Percentiles rank a stretch among this genome's conserved stretches.
Conservation (phyloP, 441 rosid genomes). For the Eutrema salsugineum region DNA sequence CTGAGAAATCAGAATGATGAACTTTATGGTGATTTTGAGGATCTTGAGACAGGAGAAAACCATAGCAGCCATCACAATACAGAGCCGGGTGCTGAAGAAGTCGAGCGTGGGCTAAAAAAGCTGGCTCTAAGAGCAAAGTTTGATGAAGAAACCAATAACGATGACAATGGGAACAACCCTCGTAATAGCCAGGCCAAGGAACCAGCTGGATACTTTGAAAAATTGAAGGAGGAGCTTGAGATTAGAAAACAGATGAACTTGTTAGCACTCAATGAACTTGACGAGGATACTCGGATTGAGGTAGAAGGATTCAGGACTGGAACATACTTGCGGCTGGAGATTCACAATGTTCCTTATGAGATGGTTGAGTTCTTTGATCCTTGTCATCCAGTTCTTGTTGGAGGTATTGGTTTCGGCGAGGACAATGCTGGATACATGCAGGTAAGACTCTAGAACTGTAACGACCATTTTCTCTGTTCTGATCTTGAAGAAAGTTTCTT, state of each 20-base stretch:
- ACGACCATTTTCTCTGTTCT: no score
- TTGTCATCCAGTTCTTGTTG: conserved; percentile 67
- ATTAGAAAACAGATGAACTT: conserved; percentile 68
- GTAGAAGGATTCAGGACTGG: conserved; percentile 79
- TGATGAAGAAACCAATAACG: conserved; percentile 41
- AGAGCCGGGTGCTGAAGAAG: conserved; percentile 32
- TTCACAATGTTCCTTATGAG: conserved; percentile 76
- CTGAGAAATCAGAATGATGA: conserved; percentile 55
- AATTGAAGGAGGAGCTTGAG: conserved; percentile 73
- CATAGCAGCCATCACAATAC: conserved; percentile 32
- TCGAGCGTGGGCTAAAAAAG: conserved; percentile 64
- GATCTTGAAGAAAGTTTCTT: no score
- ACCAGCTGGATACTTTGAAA: conserved; percentile 46
- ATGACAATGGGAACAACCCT: conserved; percentile 43
- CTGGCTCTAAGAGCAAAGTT: conserved; percentile 68
- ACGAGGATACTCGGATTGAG: conserved; percentile 60
- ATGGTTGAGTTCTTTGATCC: conserved; percentile 86
- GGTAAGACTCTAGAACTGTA: conserved; percentile 32
- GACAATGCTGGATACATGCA: conserved; percentile 85
- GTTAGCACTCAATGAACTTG: conserved; percentile 69
- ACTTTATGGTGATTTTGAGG: conserved; percentile 79
- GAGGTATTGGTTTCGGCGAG: conserved; percentile 78
- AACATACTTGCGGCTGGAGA: conserved; percentile 65
- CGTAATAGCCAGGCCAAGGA: no score
- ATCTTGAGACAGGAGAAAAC: conserved; percentile 78